phyloP scores from a whole-genome alignment of 345 rosid genomes.

The Gossypium sturtianum region DNA sequence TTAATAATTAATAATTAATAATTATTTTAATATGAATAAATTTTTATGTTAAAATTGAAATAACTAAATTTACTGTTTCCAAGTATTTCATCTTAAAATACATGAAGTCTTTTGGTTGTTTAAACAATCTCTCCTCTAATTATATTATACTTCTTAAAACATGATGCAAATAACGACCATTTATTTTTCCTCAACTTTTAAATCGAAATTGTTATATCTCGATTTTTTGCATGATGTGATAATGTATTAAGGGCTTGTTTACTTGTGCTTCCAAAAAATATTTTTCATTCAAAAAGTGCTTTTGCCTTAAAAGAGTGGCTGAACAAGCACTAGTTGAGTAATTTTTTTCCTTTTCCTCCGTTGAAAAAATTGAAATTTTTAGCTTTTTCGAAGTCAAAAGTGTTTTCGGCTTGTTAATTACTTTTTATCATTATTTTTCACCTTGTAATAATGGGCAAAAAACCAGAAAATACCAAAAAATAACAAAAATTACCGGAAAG shows the following conservation, averaged over 20 bases:
- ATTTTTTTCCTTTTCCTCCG: too few species aligned
- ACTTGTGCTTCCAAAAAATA: too few species aligned
- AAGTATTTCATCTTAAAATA: not conserved
- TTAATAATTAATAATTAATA: not conserved
- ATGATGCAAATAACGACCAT: not conserved
- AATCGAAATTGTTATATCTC: not conserved
- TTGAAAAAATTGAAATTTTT: too few species aligned
- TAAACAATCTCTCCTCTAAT: not conserved
- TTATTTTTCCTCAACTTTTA: not conserved
- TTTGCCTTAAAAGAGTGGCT: too few species aligned
- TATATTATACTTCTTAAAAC: not conserved
- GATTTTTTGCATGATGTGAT: not conserved
- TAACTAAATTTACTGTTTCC: not conserved
- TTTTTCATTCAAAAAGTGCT: too few species aligned
- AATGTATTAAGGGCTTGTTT: not conserved
- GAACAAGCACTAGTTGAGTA: too few species aligned
- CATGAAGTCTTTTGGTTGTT: not conserved
- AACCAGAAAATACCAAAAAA: too few species aligned
- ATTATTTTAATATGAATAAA: not conserved
- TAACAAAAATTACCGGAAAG: too few species aligned
- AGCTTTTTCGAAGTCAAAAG: too few species aligned
- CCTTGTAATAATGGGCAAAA: too few species aligned
- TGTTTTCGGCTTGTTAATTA: too few species aligned
- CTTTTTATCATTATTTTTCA: too few species aligned
- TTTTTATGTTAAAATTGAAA: not conserved